These are phyloP conservation scores for Gryganskiella cystojenkinii DNA, from an alignment of 192 early-diverging fungal genomes.

Conservation along the genomic window DNA sequence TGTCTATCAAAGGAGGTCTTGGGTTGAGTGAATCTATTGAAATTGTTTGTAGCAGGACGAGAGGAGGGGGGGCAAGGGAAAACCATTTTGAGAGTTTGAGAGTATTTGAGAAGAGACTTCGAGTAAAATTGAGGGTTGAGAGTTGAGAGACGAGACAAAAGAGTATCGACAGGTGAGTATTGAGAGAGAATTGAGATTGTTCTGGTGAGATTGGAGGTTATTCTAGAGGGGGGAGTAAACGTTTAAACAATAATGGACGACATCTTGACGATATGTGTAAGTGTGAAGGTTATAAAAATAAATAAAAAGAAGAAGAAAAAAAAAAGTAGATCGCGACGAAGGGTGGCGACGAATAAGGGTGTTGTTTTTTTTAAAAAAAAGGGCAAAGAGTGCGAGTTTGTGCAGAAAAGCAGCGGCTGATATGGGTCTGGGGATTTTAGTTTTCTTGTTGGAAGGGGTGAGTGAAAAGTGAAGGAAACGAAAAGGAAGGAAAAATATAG, in stretches of 20 bases:
- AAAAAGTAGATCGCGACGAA: neutral
- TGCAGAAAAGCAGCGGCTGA: neutral
- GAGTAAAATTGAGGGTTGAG: neutral
- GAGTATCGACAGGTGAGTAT: neutral
- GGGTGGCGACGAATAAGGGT: neutral
- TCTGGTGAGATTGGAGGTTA: neutral
- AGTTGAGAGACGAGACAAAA: constrained; percentile 12
- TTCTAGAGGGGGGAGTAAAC: constrained; percentile 2
- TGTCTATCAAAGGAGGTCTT: constrained; percentile 50
- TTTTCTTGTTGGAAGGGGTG: neutral
- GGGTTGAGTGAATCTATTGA: constrained; percentile 38
- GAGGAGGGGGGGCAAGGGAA: constrained; percentile 25
- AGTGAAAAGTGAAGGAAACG: constrained; percentile 5
- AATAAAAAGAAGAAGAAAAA: constrained; percentile 16
- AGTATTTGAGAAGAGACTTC: too few species aligned
- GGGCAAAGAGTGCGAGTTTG: neutral
- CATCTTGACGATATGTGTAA: constrained; percentile 31
- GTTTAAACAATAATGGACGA: constrained; percentile 44
- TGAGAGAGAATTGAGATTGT: neutral
- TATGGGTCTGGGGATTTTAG: neutral
- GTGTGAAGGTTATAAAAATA: neutral
- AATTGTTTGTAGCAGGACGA: constrained; percentile 27
- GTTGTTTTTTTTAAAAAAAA: neutral
- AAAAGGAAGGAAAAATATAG: neutral
- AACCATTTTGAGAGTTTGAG: constrained; percentile 25